These are phyloP conservation scores for Pittosporum tobira DNA, from an alignment of 129 eudicot genomes.

Conservation along the genomic window DNA sequence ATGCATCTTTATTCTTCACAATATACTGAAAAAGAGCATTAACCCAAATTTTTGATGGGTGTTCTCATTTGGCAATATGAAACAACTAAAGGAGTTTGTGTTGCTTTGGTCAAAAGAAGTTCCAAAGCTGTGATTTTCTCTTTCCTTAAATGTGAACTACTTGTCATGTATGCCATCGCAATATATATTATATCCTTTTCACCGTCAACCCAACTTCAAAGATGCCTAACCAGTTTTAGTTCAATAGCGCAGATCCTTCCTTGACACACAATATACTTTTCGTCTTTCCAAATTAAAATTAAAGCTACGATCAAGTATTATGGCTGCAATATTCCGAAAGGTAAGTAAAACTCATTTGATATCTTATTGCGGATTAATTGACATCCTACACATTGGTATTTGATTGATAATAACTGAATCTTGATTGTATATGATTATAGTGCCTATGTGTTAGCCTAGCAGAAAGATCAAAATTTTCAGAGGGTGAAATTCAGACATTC, in stretches of 20 bases:
- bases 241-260: constrained; percentile 72
- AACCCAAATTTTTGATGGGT: too few species aligned
- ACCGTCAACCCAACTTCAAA: too few species aligned
- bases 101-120: neutral
- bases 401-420: constrained; percentile 1
- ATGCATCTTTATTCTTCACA: too few species aligned
- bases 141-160: neutral
- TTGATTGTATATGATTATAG: constrained; percentile 30
- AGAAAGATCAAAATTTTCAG: constrained; percentile 71
- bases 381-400: neutral
- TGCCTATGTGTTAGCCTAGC: constrained; percentile 73
- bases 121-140: neutral
- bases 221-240: neutral
- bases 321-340: constrained; percentile 69
- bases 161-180: neutral
- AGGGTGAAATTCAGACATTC: constrained; percentile 93
- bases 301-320: constrained; percentile 76
- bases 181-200: neutral
- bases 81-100: neutral
- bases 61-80: neutral
- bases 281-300: constrained; percentile 70
- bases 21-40: too few species aligned
- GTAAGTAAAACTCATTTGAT: constrained; percentile 22
- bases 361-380: too few species aligned
- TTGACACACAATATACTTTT: constrained; percentile 84